Evolutionary conservation across 441 rosid species (phyloP), one percentile per base, ranked within the genome.

Genomic region (Manihot esculenta): DNA sequence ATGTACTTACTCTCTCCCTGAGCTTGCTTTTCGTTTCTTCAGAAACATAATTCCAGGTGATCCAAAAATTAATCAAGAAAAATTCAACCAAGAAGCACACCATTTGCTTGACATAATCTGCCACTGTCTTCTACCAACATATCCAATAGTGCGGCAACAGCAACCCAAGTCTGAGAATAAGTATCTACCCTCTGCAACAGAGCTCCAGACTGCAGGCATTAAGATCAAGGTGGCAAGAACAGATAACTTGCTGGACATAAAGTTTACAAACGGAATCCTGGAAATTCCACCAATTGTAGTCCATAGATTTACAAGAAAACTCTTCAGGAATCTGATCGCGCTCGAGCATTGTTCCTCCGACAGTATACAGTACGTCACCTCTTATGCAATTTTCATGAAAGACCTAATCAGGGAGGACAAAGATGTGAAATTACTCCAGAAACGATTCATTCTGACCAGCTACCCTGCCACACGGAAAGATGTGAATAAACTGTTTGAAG

Each of bases 21-120:
- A 81, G 53, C 84, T 86, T 4, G 82, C 84, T 17, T 83, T 83
- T 53, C 77, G 72, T 26, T 84, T 86, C 76, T 86, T 88, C 63
- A 79, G n/a, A 71, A 77, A 62, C n/a, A 78, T 88, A 85, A 77
- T 88, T 58, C 90, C 87, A 0, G 88, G 89, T 10, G 80, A 84
- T 8, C 74, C 56, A 10, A 63, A 35, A 6, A 27, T 76, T 33
- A 83, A 77, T 23, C 68, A 66, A 0, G 73, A 71, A 48, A 87
- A 79, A 71, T 81, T 84, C 70, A 80, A 77, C 51, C 83, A 78
- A 54, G 93, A 86, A 66, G 83, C 85, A 10, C 81, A 82, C 72
- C 93, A 86, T 69, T 61, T 86, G 14, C 87, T 86, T 0, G 90
- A 85, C 76, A 57, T 88, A 20, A 72, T 85, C 67, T 77, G 84